These are phyloP conservation scores for Colletotrichum falcatum DNA, from an alignment of 2,329 filamentous ascomycete species.

Conservation along the genomic window DNA sequence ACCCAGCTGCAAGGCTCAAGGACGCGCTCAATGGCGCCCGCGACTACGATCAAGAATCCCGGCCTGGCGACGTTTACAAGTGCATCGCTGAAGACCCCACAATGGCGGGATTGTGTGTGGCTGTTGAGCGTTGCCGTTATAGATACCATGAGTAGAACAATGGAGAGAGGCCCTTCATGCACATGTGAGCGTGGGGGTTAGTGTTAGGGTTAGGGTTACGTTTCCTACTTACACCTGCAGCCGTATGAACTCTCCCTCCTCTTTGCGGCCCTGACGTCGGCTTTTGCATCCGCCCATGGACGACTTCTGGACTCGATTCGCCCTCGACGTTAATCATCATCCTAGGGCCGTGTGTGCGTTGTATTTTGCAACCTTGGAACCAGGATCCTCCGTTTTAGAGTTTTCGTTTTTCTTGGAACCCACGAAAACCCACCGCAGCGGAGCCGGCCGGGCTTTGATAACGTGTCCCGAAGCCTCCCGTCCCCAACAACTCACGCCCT, in stretches of 20 bases:
- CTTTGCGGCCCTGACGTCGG: too few relatives aligned
- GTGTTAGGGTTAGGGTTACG: too few relatives aligned
- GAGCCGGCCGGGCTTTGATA: background rate
- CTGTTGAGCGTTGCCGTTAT: too few relatives aligned
- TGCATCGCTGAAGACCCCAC: too few relatives aligned
- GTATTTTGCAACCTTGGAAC: background rate
- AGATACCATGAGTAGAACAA: too few relatives aligned
- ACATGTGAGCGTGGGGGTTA: too few relatives aligned
- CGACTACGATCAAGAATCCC: too few relatives aligned
- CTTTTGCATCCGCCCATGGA: background rate
- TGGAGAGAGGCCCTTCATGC: too few relatives aligned
- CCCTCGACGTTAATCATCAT: background rate
- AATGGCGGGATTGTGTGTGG: too few relatives aligned
- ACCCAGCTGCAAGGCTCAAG: too few relatives aligned
- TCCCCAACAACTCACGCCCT: constrained; percentile 11
- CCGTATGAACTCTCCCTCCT: background rate
- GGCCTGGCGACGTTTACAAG: too few relatives aligned
- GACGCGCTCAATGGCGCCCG: too few relatives aligned
- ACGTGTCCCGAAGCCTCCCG: rapidly evolving
- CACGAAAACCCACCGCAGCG: background rate
- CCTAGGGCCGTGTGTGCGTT: background rate
- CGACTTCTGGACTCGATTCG: background rate
- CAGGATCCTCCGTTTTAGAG: background rate
- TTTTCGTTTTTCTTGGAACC: background rate
- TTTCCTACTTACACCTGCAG: background rate